Evolutionary conservation across 2,329 filamentous ascomycete genomes (phyloP), one percentile per base, ranked within the genome.

Genomic region (Graphiopsis chlorocephala): DNA sequence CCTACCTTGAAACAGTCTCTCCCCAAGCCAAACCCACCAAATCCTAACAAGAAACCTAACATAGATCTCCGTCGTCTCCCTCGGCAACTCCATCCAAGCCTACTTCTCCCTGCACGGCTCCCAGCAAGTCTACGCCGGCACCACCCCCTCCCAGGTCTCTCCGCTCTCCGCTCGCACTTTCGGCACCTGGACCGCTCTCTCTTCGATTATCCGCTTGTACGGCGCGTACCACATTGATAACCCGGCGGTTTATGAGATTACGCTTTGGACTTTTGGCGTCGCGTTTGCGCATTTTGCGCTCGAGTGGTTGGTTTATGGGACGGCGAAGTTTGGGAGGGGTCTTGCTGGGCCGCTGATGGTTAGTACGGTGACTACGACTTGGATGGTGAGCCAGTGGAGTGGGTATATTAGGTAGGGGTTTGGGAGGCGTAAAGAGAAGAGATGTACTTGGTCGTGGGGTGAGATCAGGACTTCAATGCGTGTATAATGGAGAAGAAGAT

Each of bases 161-260:
- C 87, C 90, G 5, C 86, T 97, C 31, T 89, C 88, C 12, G 88
- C 88, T 28, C 88, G 92, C 68, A 88, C 92, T 23, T 96, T 96
- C 76, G 93, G 90, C 62, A 95, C 91, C 31, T 97, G 93, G 89
- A 96, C 93, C 0, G 84, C 94, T 65, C 82, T 96, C 65, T 89
- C 90, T 6, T 86, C 88, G 65, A 81, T 96, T 59, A 84, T 96
- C 52, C 87, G 93, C 61, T 80, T 93, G 69, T 96, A 96, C 74
- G 91, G 92, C 4, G 91, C 91, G 35, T 96, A 96, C 80, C 84
- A 96, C 77, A 86, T 96, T 68, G 82, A 87, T 69, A 84, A 92
- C 66, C 85, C 86, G 0, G 84, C 85, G 52, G 82, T 93, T 63
- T 97, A 96, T 77, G 86, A 95, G 76, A 82, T 97, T 65, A 90